Evolutionary conservation across 257 asterid genomes (phyloP), one percentile per base, ranked within the genome.

Genomic region (Ballota nigra): DNA sequence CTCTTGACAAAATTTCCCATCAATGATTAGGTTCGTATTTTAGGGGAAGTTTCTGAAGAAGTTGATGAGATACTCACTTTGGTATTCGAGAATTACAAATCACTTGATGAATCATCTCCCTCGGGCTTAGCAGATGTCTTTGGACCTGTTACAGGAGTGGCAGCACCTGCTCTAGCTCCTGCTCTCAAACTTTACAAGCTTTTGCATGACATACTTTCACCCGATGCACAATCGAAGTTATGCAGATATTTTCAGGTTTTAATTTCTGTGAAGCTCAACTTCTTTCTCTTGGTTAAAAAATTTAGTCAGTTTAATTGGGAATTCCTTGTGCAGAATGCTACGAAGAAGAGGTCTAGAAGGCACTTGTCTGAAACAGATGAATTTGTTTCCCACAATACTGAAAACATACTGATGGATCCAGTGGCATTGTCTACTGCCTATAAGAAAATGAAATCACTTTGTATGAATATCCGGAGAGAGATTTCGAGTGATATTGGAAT

Each of bases 331-430:
- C 82, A 94, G 98, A 83, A 76, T 80, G 98, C 98, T 31, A 87
- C 89, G 28, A 94, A 92, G 85, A 94, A 91, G 85, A 83, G 98
- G 81, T 89, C 96, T 8, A 85, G 85, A 74, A 78, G 86, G 80
- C 95, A 91, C 85, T 78, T 89, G 85, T 75, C 91, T 18, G 98
- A 91, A 80, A 87, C 96, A 3, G 97, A 94, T 43, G 98, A 94
- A 71, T 87, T 82, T 40, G 77, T 89, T 34, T 85, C 91, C 63
- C 87, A 41, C 86, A 85, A 86, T 69, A 88, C 74, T 4, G 92
- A 84, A 22, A 89, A 82, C 71, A 74, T 81, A 69, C 60, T 81
- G 86, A 83, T 82, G 90, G 96, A 94, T 79, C 90, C 95, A 0
- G 69, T 85, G 77, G 93, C 96, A 70, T 77, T 89, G 64, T 87